A percentile compares a stretch with the other conserved stretches of the same genome.
Evolutionary conservation across 164 flowering plant genomes (phyloP).

Genomic region (Paratinospora sagittata): DNA sequence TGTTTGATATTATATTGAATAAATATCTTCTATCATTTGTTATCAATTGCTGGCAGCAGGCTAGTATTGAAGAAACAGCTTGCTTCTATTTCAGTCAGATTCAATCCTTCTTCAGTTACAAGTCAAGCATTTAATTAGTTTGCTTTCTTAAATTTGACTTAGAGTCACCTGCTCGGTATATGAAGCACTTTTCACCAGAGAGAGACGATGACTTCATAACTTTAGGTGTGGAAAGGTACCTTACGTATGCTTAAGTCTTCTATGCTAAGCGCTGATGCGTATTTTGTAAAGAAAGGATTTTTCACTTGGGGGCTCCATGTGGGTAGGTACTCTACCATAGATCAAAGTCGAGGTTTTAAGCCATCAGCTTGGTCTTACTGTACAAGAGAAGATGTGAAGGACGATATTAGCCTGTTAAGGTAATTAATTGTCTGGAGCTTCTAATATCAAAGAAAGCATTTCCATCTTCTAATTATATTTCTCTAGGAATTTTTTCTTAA

Average conservation of each 20-base stretch:
- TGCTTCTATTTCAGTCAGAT: background rate
- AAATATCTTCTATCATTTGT: no score
- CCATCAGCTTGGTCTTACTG: constrained; percentile 30
- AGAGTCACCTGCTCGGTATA: constrained; percentile 30
- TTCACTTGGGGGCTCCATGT: constrained; percentile 10
- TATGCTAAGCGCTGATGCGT: background rate
- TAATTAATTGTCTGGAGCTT: constrained; percentile 16
- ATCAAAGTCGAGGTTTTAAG: constrained; percentile 21
- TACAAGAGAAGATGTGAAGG: constrained; percentile 34
- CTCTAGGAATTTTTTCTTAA: background rate
- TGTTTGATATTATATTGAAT: no score
- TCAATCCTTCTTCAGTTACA: background rate
- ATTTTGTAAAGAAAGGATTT: background rate
- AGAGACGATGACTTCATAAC: constrained; percentile 18
- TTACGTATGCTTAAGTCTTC: background rate
- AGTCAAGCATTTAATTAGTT: constrained; percentile 5
- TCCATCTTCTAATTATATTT: background rate
- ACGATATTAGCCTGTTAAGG: constrained; percentile 47
- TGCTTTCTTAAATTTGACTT: constrained; percentile 20
- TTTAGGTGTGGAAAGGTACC: constrained; percentile 33
- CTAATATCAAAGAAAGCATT: background rate
- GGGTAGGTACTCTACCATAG: constrained; percentile 26
- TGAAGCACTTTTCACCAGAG: constrained; percentile 22
- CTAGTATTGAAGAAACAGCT: background rate
- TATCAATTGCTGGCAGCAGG: no score